Evolutionary conservation across 2,329 filamentous ascomycete genomes (phyloP).

Genomic region (Ambrosiella xylebori): DNA sequence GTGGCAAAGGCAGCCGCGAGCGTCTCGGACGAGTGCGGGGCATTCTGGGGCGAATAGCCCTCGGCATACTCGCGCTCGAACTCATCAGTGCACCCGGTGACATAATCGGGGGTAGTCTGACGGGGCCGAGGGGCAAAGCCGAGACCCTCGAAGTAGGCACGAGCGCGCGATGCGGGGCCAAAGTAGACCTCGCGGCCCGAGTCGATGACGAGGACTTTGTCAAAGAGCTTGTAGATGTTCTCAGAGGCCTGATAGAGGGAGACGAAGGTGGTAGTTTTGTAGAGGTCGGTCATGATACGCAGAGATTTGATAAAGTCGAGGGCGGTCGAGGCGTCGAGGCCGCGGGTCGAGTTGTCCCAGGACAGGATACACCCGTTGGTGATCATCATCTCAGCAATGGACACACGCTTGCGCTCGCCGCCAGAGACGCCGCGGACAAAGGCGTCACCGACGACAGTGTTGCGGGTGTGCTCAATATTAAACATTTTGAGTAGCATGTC

Average conservation of each 20-base stretch:
- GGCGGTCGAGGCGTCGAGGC: conserved; percentile 50
- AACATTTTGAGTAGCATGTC: conserved; percentile 73
- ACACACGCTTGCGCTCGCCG: conserved; percentile 63
- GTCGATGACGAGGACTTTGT: conserved; percentile 73
- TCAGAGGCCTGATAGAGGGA: conserved; percentile 76
- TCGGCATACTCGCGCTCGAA: conserved; percentile 62
- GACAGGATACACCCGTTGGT: conserved; percentile 54
- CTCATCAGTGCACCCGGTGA: conserved; percentile 70
- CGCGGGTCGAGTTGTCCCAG: conserved; percentile 61
- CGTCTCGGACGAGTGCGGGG: conserved; percentile 49
- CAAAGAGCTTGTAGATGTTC: conserved; percentile 62
- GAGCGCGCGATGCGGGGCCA: conserved; percentile 48
- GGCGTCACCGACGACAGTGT: conserved; percentile 70
- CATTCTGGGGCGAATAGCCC: conserved; percentile 46
- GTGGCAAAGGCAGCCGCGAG: conserved; percentile 53
- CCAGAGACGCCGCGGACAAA: conserved; percentile 69
- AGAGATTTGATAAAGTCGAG: conserved; percentile 52
- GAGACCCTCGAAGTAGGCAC: conserved; percentile 58
- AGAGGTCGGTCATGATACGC: conserved; percentile 66
- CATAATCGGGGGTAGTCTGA: conserved; percentile 66
- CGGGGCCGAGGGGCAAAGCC: conserved; percentile 59
- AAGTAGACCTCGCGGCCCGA: conserved; percentile 61
- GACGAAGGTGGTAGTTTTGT: conserved; percentile 70
- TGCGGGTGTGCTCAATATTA: conserved; percentile 74
- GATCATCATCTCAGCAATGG: conserved; percentile 69